Percentiles rank a stretch among this genome's conserved stretches.
Conservation (phyloP, 1,284 basidiomycete genomes). For the Ustilago nuda region DNA sequence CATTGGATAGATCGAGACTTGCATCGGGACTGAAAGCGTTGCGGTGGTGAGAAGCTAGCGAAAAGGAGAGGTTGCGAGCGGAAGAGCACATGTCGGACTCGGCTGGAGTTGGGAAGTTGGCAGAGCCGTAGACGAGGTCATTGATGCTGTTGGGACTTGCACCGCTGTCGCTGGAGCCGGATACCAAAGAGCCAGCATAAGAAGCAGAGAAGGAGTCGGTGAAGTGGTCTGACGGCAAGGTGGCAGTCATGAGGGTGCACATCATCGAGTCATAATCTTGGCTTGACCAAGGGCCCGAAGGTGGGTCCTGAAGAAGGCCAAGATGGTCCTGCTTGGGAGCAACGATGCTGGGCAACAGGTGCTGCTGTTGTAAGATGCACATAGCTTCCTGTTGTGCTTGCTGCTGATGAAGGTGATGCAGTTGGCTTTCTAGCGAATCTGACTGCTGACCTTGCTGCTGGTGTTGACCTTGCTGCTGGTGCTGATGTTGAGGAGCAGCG, state of each 20-base stretch:
- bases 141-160: slow-evolving; percentile 55
- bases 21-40: slow-evolving; percentile 26
- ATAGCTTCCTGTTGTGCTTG: slow-evolving; percentile 33
- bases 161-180: slow-evolving; percentile 48
- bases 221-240: slow-evolving; percentile 31
- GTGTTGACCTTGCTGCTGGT: slow-evolving; percentile 14
- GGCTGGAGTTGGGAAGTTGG: slow-evolving; percentile 49
- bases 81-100: slow-evolving; percentile 36
- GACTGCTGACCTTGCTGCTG: slow-evolving; percentile 10
- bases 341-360: slow-evolving; percentile 33
- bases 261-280: slow-evolving; percentile 55
- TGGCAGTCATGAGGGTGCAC: slow-evolving; percentile 46
- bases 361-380: slow-evolving; percentile 33
- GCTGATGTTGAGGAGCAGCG: slow-evolving; percentile 33
- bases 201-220: slow-evolving; percentile 45
- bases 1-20: slow-evolving; percentile 22
- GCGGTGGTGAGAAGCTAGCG: slow-evolving; percentile 22
- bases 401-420: slow-evolving; percentile 31
- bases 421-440: slow-evolving; percentile 22
- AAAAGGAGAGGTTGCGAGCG: slow-evolving; percentile 38
- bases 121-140: slow-evolving; percentile 53
- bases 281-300: slow-evolving; percentile 43
- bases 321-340: slow-evolving; percentile 28
- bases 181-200: slow-evolving; percentile 45
- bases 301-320: slow-evolving; percentile 21